Base-by-base conservation (phyloP, 768 basidiomycete genomes). In the Lactifluus pinguis region DNA sequence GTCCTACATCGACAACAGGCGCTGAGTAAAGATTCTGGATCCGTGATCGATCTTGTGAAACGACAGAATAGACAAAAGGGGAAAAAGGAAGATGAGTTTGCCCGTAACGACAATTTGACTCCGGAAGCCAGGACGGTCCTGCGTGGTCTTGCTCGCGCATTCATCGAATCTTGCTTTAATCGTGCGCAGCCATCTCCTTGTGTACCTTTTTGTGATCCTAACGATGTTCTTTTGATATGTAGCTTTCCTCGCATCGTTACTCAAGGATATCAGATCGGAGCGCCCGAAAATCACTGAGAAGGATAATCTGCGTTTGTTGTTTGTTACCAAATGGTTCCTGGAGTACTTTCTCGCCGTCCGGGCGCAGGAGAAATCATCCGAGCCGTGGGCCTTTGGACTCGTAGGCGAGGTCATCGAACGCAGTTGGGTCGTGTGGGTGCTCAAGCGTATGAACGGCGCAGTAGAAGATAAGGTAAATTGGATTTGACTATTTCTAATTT, bases 251-350 rank as follows among this genome's bases (percentile, higher is more conserved):
- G 75, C 83, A 15, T 83, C 83, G 3, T 76, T 98, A 38, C 76
- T 98, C 62, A 95, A 89, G 73, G 97, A 98, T 69, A 98, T 99
- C 71, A 84, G 87, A 60, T 89, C 90, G 61, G 92, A 98, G 73
- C 80, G 94, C 49, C 80, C 87, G 56, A 94, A 95, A 73, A 85
- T 99, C 64, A 86, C 87, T n/a, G 93, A 97, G 69, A 92, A 93
- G 67, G 97, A 98, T 71, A 87, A 95, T 68, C 81, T 95, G 57
- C 86, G 97, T 7, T 77, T 97, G 29, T 79, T 98, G 45, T 92
- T 83, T 71, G 80, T 97, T 45, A 82, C 87, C 5, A 88, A 91
- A 60, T 98, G 95, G 88, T 87, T 95, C 69, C 81, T 97, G 41
- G 87, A 94, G 63, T 95, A 91, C 76, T 95, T 98, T 73, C 79